A percentile compares a stretch with the other conserved stretches of the same genome.
These are phyloP conservation scores for Trichosanthes truncata DNA, from an alignment of 306 rosid species.

Conservation along the genomic window DNA sequence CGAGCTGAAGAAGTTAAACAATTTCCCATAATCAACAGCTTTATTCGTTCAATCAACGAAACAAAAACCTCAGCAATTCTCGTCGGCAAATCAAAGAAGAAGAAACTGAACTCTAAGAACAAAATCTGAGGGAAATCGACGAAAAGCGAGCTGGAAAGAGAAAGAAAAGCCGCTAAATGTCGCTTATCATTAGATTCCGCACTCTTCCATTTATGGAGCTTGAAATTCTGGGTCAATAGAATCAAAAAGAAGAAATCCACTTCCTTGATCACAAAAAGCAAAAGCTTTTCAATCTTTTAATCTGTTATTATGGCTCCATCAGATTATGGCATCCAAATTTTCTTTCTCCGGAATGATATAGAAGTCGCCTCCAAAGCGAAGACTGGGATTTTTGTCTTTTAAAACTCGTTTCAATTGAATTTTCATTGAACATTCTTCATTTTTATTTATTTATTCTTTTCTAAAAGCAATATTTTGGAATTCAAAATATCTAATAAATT, in stretches of 20 bases:
- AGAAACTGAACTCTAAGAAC: background rate
- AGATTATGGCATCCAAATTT: background rate
- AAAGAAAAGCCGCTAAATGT: background rate
- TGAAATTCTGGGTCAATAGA: background rate
- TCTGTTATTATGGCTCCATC: background rate
- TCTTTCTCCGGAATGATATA: background rate
- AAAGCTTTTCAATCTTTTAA: background rate
- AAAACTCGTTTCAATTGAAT: background rate
- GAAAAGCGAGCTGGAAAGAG: background rate
- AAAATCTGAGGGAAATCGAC: background rate
- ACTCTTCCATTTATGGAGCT: background rate
- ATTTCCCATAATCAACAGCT: slow-evolving; percentile 1
- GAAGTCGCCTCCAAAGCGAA: background rate
- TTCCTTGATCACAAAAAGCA: background rate
- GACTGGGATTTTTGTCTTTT: background rate
- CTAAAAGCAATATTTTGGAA: background rate
- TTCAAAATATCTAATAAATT: background rate
- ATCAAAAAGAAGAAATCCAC: background rate
- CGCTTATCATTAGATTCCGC: slow-evolving; percentile 1
- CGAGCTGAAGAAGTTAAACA: background rate
- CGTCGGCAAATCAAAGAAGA: background rate
- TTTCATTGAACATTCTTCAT: background rate
- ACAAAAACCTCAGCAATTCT: background rate
- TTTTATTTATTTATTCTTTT: background rate
- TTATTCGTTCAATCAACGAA: background rate